phyloP scores from a whole-genome alignment of 2,329 filamentous ascomycete genomes.

The Paracoccidioides brasiliensis region DNA sequence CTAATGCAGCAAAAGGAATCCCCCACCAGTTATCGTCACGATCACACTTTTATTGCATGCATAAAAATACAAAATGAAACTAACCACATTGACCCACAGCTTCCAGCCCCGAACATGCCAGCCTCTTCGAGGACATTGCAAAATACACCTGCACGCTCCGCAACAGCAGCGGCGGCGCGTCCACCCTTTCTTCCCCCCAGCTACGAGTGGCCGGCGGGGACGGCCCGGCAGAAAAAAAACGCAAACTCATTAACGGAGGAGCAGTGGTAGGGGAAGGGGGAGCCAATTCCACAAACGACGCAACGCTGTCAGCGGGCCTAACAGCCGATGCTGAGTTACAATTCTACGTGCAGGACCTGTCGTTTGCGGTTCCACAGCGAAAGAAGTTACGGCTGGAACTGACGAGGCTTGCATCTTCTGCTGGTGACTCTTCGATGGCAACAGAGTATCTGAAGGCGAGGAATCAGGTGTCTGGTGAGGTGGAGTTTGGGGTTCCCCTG shows the following conservation, averaged over 20 bases:
- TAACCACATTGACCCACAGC: constrained; percentile 13
- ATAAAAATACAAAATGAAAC: neutral
- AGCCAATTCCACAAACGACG: constrained; percentile 13
- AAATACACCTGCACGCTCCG: constrained; percentile 30
- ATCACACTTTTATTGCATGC: neutral
- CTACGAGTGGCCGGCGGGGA: constrained; percentile 11
- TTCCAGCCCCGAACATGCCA: constrained; percentile 24
- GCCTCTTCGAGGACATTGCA: constrained; percentile 39
- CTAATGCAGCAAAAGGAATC: neutral
- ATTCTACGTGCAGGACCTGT: constrained; percentile 42
- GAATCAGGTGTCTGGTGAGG: constrained; percentile 37
- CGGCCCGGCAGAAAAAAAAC: constrained; percentile 34
- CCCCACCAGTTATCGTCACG: neutral
- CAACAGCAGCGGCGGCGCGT: constrained; percentile 10
- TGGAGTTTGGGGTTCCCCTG: constrained; percentile 42
- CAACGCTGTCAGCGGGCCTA: constrained; percentile 20
- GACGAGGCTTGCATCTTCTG: constrained; percentile 21
- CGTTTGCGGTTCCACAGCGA: constrained; percentile 48
- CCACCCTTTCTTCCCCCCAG: neutral
- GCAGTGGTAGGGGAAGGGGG: constrained; percentile 7
- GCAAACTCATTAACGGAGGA: constrained; percentile 34
- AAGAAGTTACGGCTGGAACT: constrained; percentile 52
- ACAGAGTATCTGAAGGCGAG: constrained; percentile 34
- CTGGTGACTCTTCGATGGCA: constrained; percentile 2
- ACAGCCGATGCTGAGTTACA: constrained; percentile 24